Percentiles rank a stretch among this genome's conserved stretches.
These are phyloP conservation scores for Hemileia vastatrix DNA, from an alignment of 1,284 basidiomycete genomes.

Conservation along the genomic window DNA sequence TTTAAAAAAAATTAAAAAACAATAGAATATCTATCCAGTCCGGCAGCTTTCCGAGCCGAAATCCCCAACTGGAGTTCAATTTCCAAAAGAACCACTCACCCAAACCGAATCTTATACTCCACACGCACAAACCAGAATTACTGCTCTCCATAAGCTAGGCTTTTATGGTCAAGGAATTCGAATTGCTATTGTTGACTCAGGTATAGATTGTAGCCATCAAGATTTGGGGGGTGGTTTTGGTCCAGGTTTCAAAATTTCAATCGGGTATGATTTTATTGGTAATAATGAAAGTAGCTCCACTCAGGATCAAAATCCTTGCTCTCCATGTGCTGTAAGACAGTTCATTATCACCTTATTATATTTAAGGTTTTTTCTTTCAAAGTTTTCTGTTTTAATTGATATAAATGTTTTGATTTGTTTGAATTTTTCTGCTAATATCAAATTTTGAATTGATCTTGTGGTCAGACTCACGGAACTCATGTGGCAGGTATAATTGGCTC, in stretches of 20 bases:
- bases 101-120: no score
- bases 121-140: conserved; percentile 21
- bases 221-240: conserved; percentile 51
- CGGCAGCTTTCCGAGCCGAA: no score
- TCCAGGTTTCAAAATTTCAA: conserved; percentile 14
- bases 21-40: no score
- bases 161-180: conserved; percentile 52
- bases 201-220: conserved; percentile 56
- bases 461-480: conserved; percentile 21
- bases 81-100: no score
- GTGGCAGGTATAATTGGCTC: conserved; percentile 30
- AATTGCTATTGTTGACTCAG: conserved; percentile 50
- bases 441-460: not conserved
- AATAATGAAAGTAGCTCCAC: conserved; percentile 7
- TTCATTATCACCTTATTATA: not conserved
- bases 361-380: not conserved
- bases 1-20: no score
- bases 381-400: not conserved
- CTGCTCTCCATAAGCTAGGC: conserved; percentile 49
- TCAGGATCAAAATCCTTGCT: conserved; percentile 20
- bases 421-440: not conserved
- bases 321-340: conserved; percentile 18
- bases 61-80: no score
- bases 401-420: not conserved
- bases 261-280: conserved; percentile 22